Conservation (phyloP, 2,329 filamentous ascomycete species). For the Teratosphaeria destructans region DNA sequence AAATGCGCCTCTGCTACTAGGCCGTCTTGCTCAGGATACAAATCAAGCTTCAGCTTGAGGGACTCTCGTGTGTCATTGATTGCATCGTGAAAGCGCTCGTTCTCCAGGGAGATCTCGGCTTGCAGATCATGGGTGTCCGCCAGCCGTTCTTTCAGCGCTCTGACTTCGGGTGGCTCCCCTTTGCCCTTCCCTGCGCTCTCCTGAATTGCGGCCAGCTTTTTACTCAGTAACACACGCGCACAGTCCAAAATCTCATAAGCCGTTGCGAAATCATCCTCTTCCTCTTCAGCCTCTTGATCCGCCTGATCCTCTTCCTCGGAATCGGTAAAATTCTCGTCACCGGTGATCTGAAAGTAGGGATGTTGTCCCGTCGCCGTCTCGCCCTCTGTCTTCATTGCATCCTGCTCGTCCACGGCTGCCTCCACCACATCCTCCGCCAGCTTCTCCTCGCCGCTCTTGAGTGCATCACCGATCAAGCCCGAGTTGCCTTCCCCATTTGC, state of each 20-base stretch:
- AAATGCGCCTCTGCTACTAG: constrained; percentile 90
- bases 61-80: constrained; percentile 71
- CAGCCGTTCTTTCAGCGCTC: constrained; percentile 70
- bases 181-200: constrained; percentile 40
- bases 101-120: constrained; percentile 93
- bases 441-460: constrained; percentile 29
- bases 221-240: constrained; percentile 48
- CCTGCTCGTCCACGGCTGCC: constrained; percentile 34
- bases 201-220: constrained; percentile 43
- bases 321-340: constrained; percentile 88
- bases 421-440: constrained; percentile 31
- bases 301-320: constrained; percentile 44
- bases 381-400: constrained; percentile 30
- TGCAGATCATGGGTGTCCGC: constrained; percentile 91
- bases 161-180: constrained; percentile 28
- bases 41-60: constrained; percentile 64
- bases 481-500: constrained; percentile 23
- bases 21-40: constrained; percentile 72
- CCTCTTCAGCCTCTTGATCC: constrained; percentile 37
- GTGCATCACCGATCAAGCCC: constrained; percentile 19
- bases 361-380: constrained; percentile 48
- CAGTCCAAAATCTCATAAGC: constrained; percentile 56
- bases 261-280: constrained; percentile 53
- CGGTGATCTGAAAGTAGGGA: constrained; percentile 80
- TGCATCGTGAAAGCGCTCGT: constrained; percentile 83